Evolutionary conservation across 371 early-diverging fungal species (phyloP).

Genomic region (Syncephalastrum sp.): DNA sequence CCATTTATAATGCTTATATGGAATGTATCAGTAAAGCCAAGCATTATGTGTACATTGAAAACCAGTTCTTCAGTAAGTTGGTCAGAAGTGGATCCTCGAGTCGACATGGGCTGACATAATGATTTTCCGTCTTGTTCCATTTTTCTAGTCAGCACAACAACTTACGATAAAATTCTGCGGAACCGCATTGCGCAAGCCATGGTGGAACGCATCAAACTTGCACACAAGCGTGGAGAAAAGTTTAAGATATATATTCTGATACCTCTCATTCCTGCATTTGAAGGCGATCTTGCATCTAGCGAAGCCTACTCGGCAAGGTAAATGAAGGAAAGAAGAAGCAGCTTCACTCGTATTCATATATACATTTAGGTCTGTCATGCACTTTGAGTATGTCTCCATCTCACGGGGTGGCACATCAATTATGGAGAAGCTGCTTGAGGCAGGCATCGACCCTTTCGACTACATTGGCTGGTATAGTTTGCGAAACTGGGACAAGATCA

Average conservation of each 20-base stretch:
- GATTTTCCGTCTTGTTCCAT: too few relatives aligned
- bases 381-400: slow-evolving; percentile 85
- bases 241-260: slow-evolving; percentile 86
- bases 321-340: not conserved
- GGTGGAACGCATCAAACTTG: slow-evolving; percentile 76
- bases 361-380: slow-evolving; percentile 60
- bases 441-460: slow-evolving; percentile 69
- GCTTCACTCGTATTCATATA: not conserved
- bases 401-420: slow-evolving; percentile 77
- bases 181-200: slow-evolving; percentile 62
- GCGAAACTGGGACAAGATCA: slow-evolving; percentile 68
- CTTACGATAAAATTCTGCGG: slow-evolving; percentile 42
- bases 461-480: slow-evolving; percentile 82
- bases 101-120: not conserved
- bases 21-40: slow-evolving; percentile 74
- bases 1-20: slow-evolving; percentile 85
- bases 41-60: slow-evolving; percentile 94
- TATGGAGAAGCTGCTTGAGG: slow-evolving; percentile 54
- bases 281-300: slow-evolving; percentile 73
- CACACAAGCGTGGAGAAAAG: slow-evolving; percentile 61
- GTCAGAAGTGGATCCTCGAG: not conserved
- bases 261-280: slow-evolving; percentile 91
- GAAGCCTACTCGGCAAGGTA: slow-evolving; percentile 73
- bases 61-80: slow-evolving; percentile 89
- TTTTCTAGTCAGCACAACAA: slow-evolving; percentile 36